Conservation (phyloP, 2,329 filamentous ascomycete genomes). For the Fusarium nisikadoi region DNA sequence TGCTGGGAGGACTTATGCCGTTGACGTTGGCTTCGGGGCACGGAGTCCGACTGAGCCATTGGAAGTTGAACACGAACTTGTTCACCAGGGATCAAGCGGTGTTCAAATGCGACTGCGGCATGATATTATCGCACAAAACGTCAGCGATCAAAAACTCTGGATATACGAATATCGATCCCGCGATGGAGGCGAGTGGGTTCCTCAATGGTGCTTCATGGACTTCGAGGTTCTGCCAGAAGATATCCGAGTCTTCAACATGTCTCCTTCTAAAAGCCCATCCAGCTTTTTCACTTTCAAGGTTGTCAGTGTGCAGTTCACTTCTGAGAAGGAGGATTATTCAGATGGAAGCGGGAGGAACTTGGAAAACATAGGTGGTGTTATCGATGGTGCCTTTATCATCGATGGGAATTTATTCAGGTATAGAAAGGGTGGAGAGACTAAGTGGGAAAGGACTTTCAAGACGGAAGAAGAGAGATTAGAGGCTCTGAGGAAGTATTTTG, state of each 20-base stretch:
- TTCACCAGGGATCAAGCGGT: background rate
- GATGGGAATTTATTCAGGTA: slow-evolving; percentile 8
- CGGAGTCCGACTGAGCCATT: slow-evolving; percentile 3
- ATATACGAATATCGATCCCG: slow-evolving; percentile 25
- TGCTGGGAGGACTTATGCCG: background rate
- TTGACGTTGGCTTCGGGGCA: slow-evolving; percentile 23
- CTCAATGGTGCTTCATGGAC: slow-evolving; percentile 27
- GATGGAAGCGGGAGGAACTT: background rate
- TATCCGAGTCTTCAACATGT: slow-evolving; percentile 27
- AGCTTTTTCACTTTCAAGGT: slow-evolving; percentile 32
- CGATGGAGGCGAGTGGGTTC: background rate
- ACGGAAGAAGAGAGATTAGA: slow-evolving; percentile 7
- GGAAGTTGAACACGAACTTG: background rate
- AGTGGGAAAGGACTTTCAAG: slow-evolving; percentile 10
- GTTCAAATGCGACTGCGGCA: slow-evolving; percentile 8
- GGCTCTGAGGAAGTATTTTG: slow-evolving; percentile 10
- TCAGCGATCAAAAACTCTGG: slow-evolving; percentile 14
- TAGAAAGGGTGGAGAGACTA: background rate
- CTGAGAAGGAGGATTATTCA: background rate
- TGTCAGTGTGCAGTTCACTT: slow-evolving; percentile 19
- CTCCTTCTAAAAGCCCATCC: slow-evolving; percentile 16
- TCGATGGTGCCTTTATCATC: slow-evolving; percentile 18
- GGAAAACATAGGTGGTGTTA: background rate
- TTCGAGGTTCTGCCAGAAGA: slow-evolving; percentile 21
- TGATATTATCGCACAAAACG: slow-evolving; percentile 1